Percentiles rank a stretch among this genome's conserved stretches.
These are phyloP conservation scores for Botrytis cinerea DNA, from an alignment of 2,329 filamentous ascomycete species.

Conservation along the genomic window DNA sequence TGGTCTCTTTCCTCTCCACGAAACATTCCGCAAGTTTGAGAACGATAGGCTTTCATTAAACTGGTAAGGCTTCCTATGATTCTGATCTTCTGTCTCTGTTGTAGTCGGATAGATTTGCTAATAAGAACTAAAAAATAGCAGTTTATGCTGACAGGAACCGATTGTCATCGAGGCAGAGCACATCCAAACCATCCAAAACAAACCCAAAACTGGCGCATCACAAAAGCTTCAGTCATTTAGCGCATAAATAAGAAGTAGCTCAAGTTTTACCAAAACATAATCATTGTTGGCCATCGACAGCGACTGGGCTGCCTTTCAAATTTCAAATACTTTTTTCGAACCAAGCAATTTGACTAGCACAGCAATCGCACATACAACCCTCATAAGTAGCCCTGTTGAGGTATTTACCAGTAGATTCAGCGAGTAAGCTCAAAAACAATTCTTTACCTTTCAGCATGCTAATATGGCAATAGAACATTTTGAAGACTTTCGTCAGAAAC, in stretches of 20 bases:
- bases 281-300: background rate
- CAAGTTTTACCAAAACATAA: background rate
- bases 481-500: background rate
- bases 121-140: background rate
- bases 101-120: background rate
- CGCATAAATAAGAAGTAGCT: too few relatives aligned
- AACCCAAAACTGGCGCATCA: background rate
- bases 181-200: background rate
- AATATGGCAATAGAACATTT: background rate
- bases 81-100: background rate
- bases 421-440: background rate
- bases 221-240: background rate
- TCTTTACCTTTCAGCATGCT: background rate
- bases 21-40: background rate
- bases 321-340: background rate
- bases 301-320: background rate
- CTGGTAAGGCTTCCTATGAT: background rate
- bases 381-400: background rate
- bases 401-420: too few relatives aligned
- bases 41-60: background rate
- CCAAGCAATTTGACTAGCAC: background rate
- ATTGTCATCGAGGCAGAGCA: background rate
- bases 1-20: background rate
- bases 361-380: too few relatives aligned
- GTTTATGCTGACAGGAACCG: background rate